Base-by-base conservation (phyloP, 139 green algal genomes). In the Asterochloris sp. region DNA sequence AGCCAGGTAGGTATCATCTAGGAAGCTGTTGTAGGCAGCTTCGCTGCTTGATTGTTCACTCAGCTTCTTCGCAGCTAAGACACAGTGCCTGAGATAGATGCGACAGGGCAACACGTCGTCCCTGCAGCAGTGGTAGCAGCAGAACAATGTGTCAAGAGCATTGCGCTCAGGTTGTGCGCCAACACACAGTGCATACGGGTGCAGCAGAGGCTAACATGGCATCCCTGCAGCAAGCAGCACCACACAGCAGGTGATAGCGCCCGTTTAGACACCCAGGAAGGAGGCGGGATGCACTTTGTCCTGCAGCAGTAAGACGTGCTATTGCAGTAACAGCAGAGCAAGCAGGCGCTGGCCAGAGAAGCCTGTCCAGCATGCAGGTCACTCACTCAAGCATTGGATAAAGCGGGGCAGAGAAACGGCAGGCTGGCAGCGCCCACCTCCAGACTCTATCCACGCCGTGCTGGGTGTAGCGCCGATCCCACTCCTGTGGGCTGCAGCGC, bases 81-180 rank as follows among this genome's bases (percentile, higher is more conserved):
- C 89, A 86, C 96, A 98, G 88, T 98, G 96, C 2, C 96, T 88
- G 62, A 98, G 80, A 83, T 98, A 98, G 15, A 92, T 85, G 0
- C 92, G 80, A 85, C 91, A 94, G 0, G 91, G 90, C 68, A 94
- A 79, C 63, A 94, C 86, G 62, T 91, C 85, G 60, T 92, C 85
- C n/a, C 87, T 91, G 85, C 80, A 83, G 27, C 47, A 67, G 10
- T 13, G 26, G 13, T 12, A 0, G 28, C 73, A 82, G 74, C 10
- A 69, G 61, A 62, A 82, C 11, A n/a, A 60, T 69, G 76, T 76
- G 9, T 24, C 26, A 29, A 38, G n/a, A 24, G 15, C n/a, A 38
- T 47, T 10, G n/a, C 73, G 19, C 23, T 77, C n/a, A 77, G 26
- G 17, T 23, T 17, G n/a, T 9, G 73, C 73, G 73, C 66, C 21